These are phyloP conservation scores for Neurospora pannonica DNA, from an alignment of 495 filamentous ascomycete genomes.

Conservation along the genomic window DNA sequence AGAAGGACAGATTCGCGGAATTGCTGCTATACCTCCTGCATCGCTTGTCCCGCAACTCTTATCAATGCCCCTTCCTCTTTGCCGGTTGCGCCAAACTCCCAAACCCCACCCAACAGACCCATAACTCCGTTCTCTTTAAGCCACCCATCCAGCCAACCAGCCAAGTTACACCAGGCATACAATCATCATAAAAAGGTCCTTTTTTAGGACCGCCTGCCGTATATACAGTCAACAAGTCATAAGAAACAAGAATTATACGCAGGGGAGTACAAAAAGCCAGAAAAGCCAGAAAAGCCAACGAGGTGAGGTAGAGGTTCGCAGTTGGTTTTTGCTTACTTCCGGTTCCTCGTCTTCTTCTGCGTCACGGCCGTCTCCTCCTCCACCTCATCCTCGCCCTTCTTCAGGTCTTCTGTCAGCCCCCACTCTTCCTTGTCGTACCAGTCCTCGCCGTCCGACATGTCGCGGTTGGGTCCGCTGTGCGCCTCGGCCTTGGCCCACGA, in stretches of 20 bases:
- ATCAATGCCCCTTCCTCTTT: background rate
- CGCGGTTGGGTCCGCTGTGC: slow-evolving; percentile 59
- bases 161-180: background rate
- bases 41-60: background rate
- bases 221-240: background rate
- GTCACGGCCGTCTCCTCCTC: slow-evolving; percentile 67
- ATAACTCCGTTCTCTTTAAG: background rate
- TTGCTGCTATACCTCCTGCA: background rate
- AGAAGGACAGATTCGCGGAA: background rate
- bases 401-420: slow-evolving; percentile 73
- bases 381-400: slow-evolving; percentile 87
- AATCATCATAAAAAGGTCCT: background rate
- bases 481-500: slow-evolving; percentile 84
- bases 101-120: background rate
- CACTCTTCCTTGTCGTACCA: slow-evolving; percentile 92
- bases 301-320: background rate
- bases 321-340: slow-evolving; percentile 25
- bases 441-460: slow-evolving; percentile 85
- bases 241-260: background rate
- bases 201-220: background rate
- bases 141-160: background rate
- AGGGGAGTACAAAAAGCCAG: background rate
- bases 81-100: background rate
- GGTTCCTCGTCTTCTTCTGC: slow-evolving; percentile 65
- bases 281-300: background rate